phyloP scores from a whole-genome alignment of 352 stramenopile species.

The Globisporangium abappressorium region DNA sequence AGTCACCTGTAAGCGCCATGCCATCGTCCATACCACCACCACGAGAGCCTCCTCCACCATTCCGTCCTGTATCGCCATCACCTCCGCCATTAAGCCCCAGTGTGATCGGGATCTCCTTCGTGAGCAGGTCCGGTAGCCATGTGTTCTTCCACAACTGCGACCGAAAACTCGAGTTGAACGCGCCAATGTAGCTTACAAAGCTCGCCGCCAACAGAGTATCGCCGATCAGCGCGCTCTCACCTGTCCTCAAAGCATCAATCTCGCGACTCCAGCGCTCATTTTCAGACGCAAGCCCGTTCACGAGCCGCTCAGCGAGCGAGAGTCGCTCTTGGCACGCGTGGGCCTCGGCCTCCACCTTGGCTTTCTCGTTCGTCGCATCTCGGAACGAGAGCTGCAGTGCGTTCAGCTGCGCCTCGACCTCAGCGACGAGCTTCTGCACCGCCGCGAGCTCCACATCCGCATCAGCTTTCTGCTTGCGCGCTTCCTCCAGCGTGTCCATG shows the following conservation, averaged over 20 bases:
- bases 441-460: slow-evolving; percentile 79
- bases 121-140: slow-evolving; percentile 87
- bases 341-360: slow-evolving; percentile 86
- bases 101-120: slow-evolving; percentile 83
- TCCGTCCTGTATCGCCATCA: not conserved
- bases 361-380: slow-evolving; percentile 90
- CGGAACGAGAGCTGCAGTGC: slow-evolving; percentile 78
- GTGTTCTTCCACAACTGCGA: slow-evolving; percentile 78
- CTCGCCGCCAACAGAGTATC: slow-evolving; percentile 86
- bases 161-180: slow-evolving; percentile 86
- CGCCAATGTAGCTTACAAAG: slow-evolving; percentile 92
- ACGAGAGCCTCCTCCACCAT: not conserved
- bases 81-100: slow-evolving; percentile 11
- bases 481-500: slow-evolving; percentile 91
- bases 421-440: slow-evolving; percentile 77
- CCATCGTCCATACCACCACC: slow-evolving; percentile 1
- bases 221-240: slow-evolving; percentile 77
- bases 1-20: not conserved
- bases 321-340: slow-evolving; percentile 84
- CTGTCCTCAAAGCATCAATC: slow-evolving; percentile 76
- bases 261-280: slow-evolving; percentile 89
- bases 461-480: slow-evolving; percentile 62
- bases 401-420: slow-evolving; percentile 80
- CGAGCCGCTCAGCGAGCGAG: slow-evolving; percentile 83
- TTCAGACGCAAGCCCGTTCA: slow-evolving; percentile 86